phyloP scores from a whole-genome alignment of 805 yeast genomes.

The Metschnikowia hibisci region DNA sequence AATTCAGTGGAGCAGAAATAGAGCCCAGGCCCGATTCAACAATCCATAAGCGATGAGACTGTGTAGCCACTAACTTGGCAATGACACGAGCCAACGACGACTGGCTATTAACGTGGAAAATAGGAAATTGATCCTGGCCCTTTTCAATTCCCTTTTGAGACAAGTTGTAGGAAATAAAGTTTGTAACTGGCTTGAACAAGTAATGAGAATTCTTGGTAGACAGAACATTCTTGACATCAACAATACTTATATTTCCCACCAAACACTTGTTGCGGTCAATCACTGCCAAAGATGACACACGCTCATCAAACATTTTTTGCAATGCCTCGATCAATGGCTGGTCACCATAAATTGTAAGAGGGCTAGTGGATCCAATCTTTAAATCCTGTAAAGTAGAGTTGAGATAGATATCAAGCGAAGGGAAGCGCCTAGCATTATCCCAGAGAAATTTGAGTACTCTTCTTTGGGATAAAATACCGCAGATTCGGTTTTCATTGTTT shows the following conservation, averaged over 20 bases:
- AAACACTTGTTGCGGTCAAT: slow-evolving; percentile 73
- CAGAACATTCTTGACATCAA: slow-evolving; percentile 87
- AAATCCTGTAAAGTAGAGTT: slow-evolving; percentile 66
- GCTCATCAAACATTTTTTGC: slow-evolving; percentile 74
- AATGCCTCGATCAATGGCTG: slow-evolving; percentile 84
- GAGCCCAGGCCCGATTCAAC: slow-evolving; percentile 42
- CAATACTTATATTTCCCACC: slow-evolving; percentile 89
- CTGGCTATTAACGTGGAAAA: slow-evolving; percentile 81
- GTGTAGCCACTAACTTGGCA: slow-evolving; percentile 94
- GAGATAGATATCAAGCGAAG: slow-evolving; percentile 70
- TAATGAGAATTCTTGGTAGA: slow-evolving; percentile 82
- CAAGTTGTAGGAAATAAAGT: slow-evolving; percentile 81
- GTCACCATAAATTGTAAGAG: slow-evolving; percentile 82
- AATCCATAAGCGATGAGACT: slow-evolving; percentile 85
- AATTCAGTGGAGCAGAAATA: slow-evolving; percentile 13
- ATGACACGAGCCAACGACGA: slow-evolving; percentile 83
- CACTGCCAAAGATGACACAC: slow-evolving; percentile 89
- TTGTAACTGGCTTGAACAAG: slow-evolving; percentile 77
- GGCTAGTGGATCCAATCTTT: slow-evolving; percentile 66
- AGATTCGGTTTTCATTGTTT: slow-evolving; percentile 41
- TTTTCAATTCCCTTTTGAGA: slow-evolving; percentile 87
- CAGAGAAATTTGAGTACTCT: slow-evolving; percentile 79
- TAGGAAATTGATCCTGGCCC: slow-evolving; percentile 95
- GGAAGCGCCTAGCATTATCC: slow-evolving; percentile 89
- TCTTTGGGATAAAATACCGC: slow-evolving; percentile 89